phyloP scores from a whole-genome alignment of 768 basidiomycete species.

The Mycena belliarum region DNA sequence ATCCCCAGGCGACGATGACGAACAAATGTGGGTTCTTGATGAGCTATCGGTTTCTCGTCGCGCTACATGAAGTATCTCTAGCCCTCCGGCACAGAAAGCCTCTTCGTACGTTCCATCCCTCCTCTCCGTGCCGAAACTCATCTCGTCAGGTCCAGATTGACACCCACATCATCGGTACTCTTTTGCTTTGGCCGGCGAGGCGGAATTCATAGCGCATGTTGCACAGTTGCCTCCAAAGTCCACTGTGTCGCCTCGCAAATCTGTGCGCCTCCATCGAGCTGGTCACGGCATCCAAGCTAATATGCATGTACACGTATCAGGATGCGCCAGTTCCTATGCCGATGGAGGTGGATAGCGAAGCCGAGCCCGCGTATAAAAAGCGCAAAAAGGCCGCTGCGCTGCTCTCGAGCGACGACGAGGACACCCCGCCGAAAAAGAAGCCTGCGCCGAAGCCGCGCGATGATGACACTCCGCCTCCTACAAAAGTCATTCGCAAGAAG shows the following conservation, averaged over 20 bases:
- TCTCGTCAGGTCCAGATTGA: background rate
- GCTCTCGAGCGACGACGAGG: constrained; percentile 40
- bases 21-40: constrained; percentile 23
- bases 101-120: background rate
- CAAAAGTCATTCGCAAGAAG: constrained; percentile 9
- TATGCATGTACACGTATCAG: background rate
- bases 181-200: background rate
- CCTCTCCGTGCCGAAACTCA: background rate
- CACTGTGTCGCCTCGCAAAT: constrained; percentile 4
- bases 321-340: background rate
- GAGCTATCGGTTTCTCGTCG: background rate
- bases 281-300: background rate
- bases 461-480: no score
- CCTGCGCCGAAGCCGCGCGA: constrained; percentile 12
- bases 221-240: background rate
- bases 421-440: constrained; percentile 28
- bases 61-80: background rate
- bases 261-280: background rate
- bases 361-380: constrained; percentile 26
- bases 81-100: background rate
- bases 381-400: constrained; percentile 34
- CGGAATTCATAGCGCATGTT: background rate
- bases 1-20: constrained; percentile 21
- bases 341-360: constrained; percentile 29
- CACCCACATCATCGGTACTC: background rate